These are phyloP conservation scores for Neonectria magnoliae DNA, from an alignment of 2,329 filamentous ascomycete genomes.

Conservation along the genomic window DNA sequence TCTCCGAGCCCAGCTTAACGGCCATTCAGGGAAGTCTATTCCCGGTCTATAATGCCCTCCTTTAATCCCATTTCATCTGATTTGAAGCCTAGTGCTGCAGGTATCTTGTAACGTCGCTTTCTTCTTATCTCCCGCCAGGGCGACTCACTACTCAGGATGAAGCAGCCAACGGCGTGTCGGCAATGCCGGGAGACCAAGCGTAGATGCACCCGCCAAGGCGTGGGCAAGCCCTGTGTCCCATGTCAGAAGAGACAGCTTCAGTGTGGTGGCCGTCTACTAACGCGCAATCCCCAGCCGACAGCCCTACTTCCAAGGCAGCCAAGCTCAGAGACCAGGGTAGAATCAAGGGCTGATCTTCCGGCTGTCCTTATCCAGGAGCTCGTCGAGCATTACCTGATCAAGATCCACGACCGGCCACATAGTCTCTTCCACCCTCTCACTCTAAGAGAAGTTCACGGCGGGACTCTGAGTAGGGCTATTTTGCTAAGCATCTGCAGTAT, in stretches of 20 bases:
- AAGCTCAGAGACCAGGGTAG: neutral
- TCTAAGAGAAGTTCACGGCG: neutral
- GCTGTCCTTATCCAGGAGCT: neutral
- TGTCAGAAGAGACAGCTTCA: neutral
- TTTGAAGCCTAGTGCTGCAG: no score
- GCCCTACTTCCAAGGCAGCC: slow-evolving; percentile 3
- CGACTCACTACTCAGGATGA: slow-evolving; percentile 9
- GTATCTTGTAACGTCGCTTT: no score
- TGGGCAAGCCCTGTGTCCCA: slow-evolving; percentile 14
- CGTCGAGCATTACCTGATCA: slow-evolving; percentile 24
- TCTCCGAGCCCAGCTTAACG: no score
- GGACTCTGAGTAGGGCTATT: slow-evolving; percentile 11
- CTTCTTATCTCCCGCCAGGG: no score
- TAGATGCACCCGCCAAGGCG: slow-evolving; percentile 17
- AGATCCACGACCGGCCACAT: slow-evolving; percentile 25
- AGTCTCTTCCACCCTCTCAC: slow-evolving; percentile 27
- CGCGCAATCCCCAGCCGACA: neutral
- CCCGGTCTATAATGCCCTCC: no score
- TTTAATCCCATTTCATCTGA: no score
- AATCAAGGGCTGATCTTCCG: neutral
- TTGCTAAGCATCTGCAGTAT: slow-evolving; percentile 21
- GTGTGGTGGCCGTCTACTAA: neutral
- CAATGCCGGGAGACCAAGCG: slow-evolving; percentile 26
- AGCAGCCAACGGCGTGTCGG: slow-evolving; percentile 20
- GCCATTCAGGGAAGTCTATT: no score